These are phyloP conservation scores for Aschersonia sp. DNA, from an alignment of 2,329 filamentous ascomycete genomes.

Conservation along the genomic window DNA sequence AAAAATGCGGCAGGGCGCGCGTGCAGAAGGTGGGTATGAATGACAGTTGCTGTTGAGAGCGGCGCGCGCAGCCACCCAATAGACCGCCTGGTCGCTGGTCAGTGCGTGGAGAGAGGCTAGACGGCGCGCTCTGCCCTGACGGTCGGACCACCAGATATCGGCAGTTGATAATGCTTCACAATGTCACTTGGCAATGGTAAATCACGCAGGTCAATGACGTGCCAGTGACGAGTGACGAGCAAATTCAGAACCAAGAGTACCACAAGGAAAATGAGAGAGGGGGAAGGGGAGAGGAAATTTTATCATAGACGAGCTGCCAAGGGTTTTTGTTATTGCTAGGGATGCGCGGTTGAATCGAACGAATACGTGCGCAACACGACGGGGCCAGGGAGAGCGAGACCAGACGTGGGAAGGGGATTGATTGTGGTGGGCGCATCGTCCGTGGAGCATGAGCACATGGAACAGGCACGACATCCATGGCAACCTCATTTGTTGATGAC, in stretches of 20 bases:
- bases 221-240: too few species aligned
- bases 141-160: background rate
- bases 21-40: background rate
- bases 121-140: background rate
- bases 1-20: background rate
- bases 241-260: too few species aligned
- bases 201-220: too few species aligned
- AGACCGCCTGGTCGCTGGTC: background rate
- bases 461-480: background rate
- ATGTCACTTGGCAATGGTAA: too few species aligned
- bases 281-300: background rate
- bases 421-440: background rate
- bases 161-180: background rate
- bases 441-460: background rate
- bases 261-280: background rate
- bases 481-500: background rate
- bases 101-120: background rate
- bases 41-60: background rate
- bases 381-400: constrained; percentile 1
- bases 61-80: background rate
- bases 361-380: background rate
- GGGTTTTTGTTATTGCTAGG: constrained; percentile 1
- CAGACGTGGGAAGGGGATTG: background rate
- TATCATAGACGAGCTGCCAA: background rate
- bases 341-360: background rate